Percentiles rank a stretch among this genome's conserved stretches.
These are phyloP conservation scores for Candida arabinofermentans DNA, from an alignment of 805 yeast species.

Conservation along the genomic window DNA sequence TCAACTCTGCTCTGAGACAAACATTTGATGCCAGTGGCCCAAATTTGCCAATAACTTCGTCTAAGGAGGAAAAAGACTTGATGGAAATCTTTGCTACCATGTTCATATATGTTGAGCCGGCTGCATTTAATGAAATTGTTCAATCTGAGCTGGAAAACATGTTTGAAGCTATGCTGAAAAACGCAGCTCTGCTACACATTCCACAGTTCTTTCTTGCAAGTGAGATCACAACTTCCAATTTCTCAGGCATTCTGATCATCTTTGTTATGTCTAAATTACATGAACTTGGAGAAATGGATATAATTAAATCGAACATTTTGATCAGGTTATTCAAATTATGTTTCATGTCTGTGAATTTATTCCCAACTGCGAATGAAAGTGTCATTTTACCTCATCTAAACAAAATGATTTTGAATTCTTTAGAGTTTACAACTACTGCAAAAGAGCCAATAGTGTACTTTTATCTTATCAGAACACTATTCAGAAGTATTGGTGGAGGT, in stretches of 20 bases:
- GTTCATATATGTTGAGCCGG: constrained; percentile 90
- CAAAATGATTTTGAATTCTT: constrained; percentile 73
- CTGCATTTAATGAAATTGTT: constrained; percentile 90
- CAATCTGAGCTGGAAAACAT: constrained; percentile 74
- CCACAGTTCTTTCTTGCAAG: constrained; percentile 93
- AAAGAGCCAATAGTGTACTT: constrained; percentile 90
- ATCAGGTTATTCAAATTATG: constrained; percentile 86
- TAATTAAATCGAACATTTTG: constrained; percentile 71
- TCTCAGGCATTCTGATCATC: constrained; percentile 75
- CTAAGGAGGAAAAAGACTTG: constrained; percentile 90
- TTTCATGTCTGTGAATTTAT: constrained; percentile 92
- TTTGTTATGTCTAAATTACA: constrained; percentile 71
- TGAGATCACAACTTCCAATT: constrained; percentile 91
- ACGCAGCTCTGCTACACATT: constrained; percentile 81
- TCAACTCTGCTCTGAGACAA: constrained; percentile 30
- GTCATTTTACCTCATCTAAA: constrained; percentile 87
- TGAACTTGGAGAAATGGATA: constrained; percentile 77
- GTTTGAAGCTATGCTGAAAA: constrained; percentile 73
- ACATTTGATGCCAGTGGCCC: constrained; percentile 72
- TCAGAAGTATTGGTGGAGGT: constrained; percentile 96
- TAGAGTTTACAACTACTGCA: constrained; percentile 76
- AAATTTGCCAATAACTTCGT: constrained; percentile 76
- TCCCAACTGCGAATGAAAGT: constrained; percentile 81
- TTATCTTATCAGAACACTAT: constrained; percentile 79
- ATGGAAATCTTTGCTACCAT: constrained; percentile 95